Base-by-base conservation (phyloP, 257 asterid species). In the Solanum chiquidenum region DNA sequence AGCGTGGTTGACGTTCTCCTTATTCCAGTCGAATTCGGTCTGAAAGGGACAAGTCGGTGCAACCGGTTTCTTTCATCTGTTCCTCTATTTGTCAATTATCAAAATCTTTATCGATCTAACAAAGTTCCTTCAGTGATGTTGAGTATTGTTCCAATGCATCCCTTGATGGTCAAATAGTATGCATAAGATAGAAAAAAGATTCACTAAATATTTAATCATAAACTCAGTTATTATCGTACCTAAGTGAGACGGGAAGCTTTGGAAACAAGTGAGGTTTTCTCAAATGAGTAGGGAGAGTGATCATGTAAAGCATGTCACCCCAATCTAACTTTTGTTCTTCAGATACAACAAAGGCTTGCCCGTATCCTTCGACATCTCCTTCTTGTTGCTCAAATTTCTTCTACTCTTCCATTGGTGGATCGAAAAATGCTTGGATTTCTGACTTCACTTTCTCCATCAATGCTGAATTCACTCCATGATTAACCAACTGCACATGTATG, bases 271-370 rank as follows among this genome's bases (percentile, higher is more conserved):
- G 29, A 29, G 29, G 29, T 29, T 29, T 29, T 29, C 29, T 29
- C 29, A 29, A 29, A 29, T 29, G 29, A 29, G 29, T 29, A 29
- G 29, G 29, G 29, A 29, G 29, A 29, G 29, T 90, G 58, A 23
- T 0, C 2, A 88, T 6, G 58, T 1, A 93, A 42, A 94, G 87
- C 5, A 92, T 4, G 83, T 94, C 98, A 10, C 86, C 93, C 96
- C 98, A 94, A 21, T 94, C 96, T 27, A 94, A 96, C 88, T 91
- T 95, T 74, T 95, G 97, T 33, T 94, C 93, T 77, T 94, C 93
- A 1, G 98, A 94, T 0, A 90, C 86, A 25, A 93, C 95, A n/a
- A 93, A 92, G 84, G 90, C 91, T 33, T 94, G 98, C 3, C 98
- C 98, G 20, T 89, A 92, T 11, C 98, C 98, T 68, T 94, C 90